Evolutionary conservation across 2,329 filamentous ascomycete genomes (phyloP), one percentile per base, ranked within the genome.

Genomic region (Tothia fuscella): DNA sequence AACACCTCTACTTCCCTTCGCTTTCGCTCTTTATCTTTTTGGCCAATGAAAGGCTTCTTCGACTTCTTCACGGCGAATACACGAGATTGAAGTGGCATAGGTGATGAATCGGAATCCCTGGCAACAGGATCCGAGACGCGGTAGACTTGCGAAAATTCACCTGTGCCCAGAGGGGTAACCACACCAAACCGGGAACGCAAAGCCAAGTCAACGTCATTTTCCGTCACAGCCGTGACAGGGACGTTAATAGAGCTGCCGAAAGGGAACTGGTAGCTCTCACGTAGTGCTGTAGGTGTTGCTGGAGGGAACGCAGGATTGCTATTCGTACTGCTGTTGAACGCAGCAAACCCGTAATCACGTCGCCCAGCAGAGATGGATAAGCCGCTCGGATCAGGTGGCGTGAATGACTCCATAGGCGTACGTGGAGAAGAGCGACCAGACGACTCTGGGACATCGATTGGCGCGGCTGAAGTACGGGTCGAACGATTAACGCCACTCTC

Each of bases 31-130:
- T 87, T 80, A 57, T 95, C 88, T 55, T 76, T 81, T 37, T 72
- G 67, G 16, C 91, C 88, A 41, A 76, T 71, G 54, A 85, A 88
- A 6, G 84, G 78, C 46, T 86, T 74, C 53, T 83, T 83, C 46
- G 85, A 80, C 65, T 93, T 96, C 68, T 98, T 98, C 42, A 98
- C 88, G 2, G 89, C 89, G 67, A 80, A 96, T 0, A 93, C 78
- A 24, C 60, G 57, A 44, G 52, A 55, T 47, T 16, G 53, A 49
- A 44, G 47, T 48, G 35, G 49, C 49, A 13, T 47, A 48, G 6
- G 56, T 50, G 17, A 53, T 52, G 38, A 45, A 48, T 13, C 46
- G 31, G 17, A 47, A 48, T 50, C 46, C 50, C 51, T 45, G 19
- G 49, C 48, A 17, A 62, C 51, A 13, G 65, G 61, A 43, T 71